Conservation (phyloP, 495 filamentous ascomycete species). For the Thozetella sp. region DNA sequence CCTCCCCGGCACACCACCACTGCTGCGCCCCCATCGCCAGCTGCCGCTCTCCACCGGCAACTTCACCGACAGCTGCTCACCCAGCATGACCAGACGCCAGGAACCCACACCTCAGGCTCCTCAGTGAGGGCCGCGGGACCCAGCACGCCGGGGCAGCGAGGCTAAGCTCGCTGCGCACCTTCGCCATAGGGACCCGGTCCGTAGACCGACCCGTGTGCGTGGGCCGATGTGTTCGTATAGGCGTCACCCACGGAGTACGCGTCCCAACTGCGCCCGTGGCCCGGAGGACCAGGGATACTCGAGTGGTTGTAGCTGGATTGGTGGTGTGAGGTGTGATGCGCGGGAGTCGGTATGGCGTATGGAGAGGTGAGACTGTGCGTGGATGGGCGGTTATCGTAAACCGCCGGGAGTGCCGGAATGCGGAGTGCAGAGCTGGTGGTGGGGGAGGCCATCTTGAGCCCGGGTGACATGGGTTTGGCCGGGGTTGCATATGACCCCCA, state of each 20-base stretch:
- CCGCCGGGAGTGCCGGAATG: constrained; percentile 22
- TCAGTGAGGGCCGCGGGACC: no score
- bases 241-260: constrained; percentile 30
- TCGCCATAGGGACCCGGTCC: constrained; percentile 39
- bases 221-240: constrained; percentile 32
- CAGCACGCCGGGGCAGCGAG: background rate
- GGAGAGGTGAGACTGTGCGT: constrained; percentile 24
- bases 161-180: constrained; percentile 33
- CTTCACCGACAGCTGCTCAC: background rate
- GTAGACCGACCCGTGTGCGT: constrained; percentile 37
- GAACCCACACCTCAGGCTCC: background rate
- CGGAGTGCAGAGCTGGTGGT: constrained; percentile 17
- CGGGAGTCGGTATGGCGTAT: constrained; percentile 23
- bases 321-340: constrained; percentile 33
- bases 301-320: constrained; percentile 23
- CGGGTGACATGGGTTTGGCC: constrained; percentile 35
- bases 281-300: constrained; percentile 20
- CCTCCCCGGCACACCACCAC: no score
- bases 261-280: constrained; percentile 32
- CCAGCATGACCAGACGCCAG: background rate
- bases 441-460: constrained; percentile 31
- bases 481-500: constrained; percentile 35
- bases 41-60: background rate
- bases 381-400: constrained; percentile 28
- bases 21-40: no score